phyloP scores from a whole-genome alignment of 345 rosid genomes.

The Anacardium occidentale region DNA sequence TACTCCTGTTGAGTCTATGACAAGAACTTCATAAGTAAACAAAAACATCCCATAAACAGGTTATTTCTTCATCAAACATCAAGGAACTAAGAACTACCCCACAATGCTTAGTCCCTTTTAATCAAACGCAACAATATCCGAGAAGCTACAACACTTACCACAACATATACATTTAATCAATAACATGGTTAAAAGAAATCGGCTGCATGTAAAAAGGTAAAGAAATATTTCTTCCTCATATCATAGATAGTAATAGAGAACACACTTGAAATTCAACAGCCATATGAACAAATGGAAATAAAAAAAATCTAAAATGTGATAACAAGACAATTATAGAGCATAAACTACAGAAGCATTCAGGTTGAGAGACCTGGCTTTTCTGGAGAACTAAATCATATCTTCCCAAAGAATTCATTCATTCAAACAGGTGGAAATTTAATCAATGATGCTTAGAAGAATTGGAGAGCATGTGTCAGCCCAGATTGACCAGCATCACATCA shows the following conservation, averaged over 20 bases:
- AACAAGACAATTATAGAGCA: constrained; percentile 40
- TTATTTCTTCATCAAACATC: background rate
- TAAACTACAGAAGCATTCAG: constrained; percentile 57
- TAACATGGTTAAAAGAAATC: background rate
- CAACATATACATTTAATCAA: constrained; percentile 13
- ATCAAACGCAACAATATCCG: background rate
- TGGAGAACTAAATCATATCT: constrained; percentile 20
- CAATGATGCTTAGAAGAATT: constrained; percentile 17
- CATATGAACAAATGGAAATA: constrained; percentile 49
- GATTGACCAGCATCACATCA: constrained; percentile 30
- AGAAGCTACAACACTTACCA: background rate
- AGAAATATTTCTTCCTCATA: constrained; percentile 28
- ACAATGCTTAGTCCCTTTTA: background rate
- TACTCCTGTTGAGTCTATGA: background rate
- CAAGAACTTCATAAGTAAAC: background rate
- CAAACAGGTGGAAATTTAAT: background rate
- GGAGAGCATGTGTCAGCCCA: constrained; percentile 28
- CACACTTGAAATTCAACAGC: constrained; percentile 43
- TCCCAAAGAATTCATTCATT: constrained; percentile 12
- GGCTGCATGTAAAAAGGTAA: constrained; percentile 7
- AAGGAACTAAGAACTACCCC: background rate
- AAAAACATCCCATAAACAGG: background rate
- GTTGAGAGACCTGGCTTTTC: constrained; percentile 32
- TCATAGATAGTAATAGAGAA: constrained; percentile 29
- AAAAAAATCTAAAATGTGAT: constrained; percentile 42